Percentiles rank a stretch among this genome's conserved stretches.
Conservation (phyloP, 2,329 filamentous ascomycete species). For the Neopestalotiopsis clavispora region DNA sequence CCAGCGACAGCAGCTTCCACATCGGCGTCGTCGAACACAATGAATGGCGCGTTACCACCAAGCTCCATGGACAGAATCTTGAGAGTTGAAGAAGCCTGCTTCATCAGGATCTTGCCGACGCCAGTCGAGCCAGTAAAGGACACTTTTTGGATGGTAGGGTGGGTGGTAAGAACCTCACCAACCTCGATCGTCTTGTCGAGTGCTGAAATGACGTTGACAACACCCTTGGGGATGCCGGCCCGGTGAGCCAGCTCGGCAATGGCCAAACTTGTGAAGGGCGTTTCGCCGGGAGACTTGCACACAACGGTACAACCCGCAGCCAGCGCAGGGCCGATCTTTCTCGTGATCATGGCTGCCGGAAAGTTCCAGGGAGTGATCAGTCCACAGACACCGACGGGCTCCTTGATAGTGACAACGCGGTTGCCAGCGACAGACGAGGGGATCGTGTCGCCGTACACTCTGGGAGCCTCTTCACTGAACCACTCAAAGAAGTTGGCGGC, state of each 20-base stretch:
- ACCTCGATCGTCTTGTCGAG: constrained; percentile 80
- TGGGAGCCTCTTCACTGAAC: constrained; percentile 80
- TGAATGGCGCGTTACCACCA: constrained; percentile 93
- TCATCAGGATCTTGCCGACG: constrained; percentile 81
- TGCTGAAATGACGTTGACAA: constrained; percentile 87
- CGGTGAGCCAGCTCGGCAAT: constrained; percentile 84
- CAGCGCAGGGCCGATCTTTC: constrained; percentile 74
- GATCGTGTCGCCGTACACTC: constrained; percentile 77
- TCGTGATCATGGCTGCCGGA: constrained; percentile 75
- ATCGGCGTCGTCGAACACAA: constrained; percentile 95
- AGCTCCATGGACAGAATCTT: constrained; percentile 89
- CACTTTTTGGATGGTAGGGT: constrained; percentile 81
- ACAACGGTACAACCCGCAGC: constrained; percentile 97
- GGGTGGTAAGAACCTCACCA: constrained; percentile 77
- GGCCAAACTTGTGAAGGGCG: constrained; percentile 87
- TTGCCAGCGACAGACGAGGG: constrained; percentile 72
- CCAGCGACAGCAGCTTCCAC: constrained; percentile 83
- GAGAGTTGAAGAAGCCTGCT: constrained; percentile 81
- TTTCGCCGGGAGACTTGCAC: constrained; percentile 89
- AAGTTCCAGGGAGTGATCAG: constrained; percentile 93
- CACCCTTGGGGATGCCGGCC: constrained; percentile 87
- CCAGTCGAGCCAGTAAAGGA: constrained; percentile 87
- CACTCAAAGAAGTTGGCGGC: constrained; percentile 80
- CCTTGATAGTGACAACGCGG: constrained; percentile 77
- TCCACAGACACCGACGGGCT: constrained; percentile 83